Conservation (phyloP, 2,329 filamentous ascomycete genomes). For the Pseudogymnoascus destructans region DNA sequence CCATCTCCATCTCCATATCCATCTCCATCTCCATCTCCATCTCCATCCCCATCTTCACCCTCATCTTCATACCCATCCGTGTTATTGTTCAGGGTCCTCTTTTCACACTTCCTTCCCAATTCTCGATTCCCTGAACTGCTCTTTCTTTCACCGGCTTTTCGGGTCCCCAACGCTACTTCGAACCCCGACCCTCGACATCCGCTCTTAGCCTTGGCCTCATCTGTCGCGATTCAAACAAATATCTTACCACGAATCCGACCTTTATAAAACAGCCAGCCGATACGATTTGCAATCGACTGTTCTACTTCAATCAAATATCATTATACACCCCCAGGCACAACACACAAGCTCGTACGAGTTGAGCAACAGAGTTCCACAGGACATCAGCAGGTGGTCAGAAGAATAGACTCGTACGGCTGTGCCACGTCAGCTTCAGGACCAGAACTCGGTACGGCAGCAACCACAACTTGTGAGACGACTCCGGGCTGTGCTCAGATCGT, state of each 20-base stretch:
- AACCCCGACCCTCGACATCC: neutral
- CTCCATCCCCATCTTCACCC: neutral
- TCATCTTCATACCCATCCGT: neutral
- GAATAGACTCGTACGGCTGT: slow-evolving; percentile 3
- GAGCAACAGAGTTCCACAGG: neutral
- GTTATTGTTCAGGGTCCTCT: neutral
- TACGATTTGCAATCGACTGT: slow-evolving; percentile 1
- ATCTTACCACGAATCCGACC: neutral
- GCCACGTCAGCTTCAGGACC: slow-evolving; percentile 5
- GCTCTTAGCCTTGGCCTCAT: neutral
- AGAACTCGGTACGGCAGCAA: neutral
- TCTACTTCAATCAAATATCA: slow-evolving; percentile 4
- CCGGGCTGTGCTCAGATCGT: slow-evolving; percentile 2
- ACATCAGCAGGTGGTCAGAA: neutral
- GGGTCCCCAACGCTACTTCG: neutral
- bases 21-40: neutral
- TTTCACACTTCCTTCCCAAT: neutral
- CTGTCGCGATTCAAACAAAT: neutral
- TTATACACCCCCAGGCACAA: slow-evolving; percentile 1
- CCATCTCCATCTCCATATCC: neutral
- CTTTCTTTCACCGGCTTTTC: neutral
- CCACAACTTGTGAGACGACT: neutral
- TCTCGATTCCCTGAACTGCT: neutral
- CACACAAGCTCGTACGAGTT: neutral
- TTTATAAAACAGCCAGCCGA: neutral